Evolutionary conservation across 1,139 yeast species (phyloP), one percentile per base, ranked within the genome.

Genomic region (Kodamaea ohmeri): DNA sequence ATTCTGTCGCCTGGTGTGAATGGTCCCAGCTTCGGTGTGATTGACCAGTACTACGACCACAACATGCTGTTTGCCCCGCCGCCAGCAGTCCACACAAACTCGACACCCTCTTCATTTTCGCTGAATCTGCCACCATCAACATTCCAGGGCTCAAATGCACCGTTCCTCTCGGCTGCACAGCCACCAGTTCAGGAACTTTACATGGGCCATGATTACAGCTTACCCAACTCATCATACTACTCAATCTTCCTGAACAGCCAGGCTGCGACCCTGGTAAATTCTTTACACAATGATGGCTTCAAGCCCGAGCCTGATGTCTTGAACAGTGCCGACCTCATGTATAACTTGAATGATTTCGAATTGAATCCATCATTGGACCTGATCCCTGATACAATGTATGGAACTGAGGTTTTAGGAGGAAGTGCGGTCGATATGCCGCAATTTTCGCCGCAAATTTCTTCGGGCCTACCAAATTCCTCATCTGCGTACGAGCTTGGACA

Each of bases 291-390:
- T 28, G 46, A 42, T 17, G 28, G 43, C 26, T 49, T 49, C 40
- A 50, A 50, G 32, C 43, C 49, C 36, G 56, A 53, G 20, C 45
- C 50, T 3, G 57, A 48, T 28, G 38, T 48, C 30, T 40, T 47
- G 36, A 46, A 44, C 37, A 39, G 40, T 12, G 29, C 47, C 35
- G 62, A 57, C 35, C 51, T 57, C 31, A 47, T 61, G 48, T 59
- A 60, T 42, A 54, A 53, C 38, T 39, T 51, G 29, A 47, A 51
- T 17, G 66, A 61, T 27, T 56, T 56, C 35, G 65, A 61, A 19
- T 44, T 59, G 32, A 59, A 55, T 38, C 61, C 56, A 6, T 56
- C 63, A 2, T 50, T 61, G 20, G 66, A 63, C 24, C 55, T 60
- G 4, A 54, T 61, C 28, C 63, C 62, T 6, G 63, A 61, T 29